phyloP scores from a whole-genome alignment of 2,329 filamentous ascomycete genomes.

The Bipolaris victoriae region DNA sequence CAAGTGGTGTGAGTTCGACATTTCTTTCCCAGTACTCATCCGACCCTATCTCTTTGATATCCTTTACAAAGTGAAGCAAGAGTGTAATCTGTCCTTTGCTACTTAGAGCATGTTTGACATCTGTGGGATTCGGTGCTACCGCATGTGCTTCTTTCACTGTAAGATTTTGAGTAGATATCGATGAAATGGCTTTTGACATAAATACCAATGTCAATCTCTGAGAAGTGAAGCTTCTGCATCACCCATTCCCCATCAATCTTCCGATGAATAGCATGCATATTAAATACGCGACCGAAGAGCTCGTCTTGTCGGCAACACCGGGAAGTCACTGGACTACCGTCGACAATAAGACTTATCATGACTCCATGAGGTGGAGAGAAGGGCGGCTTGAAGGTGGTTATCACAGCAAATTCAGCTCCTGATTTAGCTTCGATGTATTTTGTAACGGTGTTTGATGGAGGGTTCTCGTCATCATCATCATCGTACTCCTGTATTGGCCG shows the following conservation, averaged over 20 bases:
- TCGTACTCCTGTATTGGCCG: slow-evolving; percentile 18
- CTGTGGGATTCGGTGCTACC: no score
- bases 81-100: no score
- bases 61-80: no score
- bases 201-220: no score
- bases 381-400: neutral
- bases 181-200: no score
- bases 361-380: slow-evolving; percentile 5
- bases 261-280: neutral
- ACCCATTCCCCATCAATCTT: neutral
- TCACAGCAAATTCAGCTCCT: slow-evolving; percentile 7
- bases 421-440: slow-evolving; percentile 18
- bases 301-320: neutral
- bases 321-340: neutral
- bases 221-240: neutral
- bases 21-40: neutral
- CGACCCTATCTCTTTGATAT: no score
- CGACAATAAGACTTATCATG: neutral
- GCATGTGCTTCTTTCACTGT: no score
- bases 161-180: no score
- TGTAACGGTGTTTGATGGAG: neutral
- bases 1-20: neutral
- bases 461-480: slow-evolving; percentile 6
- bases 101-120: no score
- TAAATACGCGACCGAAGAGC: neutral